These are phyloP conservation scores for Samsoniella hepiali DNA, from an alignment of 2,329 filamentous ascomycete genomes.

Conservation along the genomic window DNA sequence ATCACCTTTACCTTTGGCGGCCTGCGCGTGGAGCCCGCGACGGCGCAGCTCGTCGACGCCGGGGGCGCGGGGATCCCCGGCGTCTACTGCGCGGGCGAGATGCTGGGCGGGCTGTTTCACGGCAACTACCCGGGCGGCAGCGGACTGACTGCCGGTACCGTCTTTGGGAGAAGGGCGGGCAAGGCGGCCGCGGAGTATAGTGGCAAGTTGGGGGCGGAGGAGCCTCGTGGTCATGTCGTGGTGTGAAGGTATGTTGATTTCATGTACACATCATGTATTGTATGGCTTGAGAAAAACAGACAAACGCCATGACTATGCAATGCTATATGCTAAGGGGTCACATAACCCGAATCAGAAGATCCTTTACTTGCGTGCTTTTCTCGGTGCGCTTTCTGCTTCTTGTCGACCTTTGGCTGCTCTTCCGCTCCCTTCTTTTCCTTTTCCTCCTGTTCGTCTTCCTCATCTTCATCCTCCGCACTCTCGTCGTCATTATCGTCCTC, in stretches of 20 bases:
- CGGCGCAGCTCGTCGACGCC: constrained; percentile 48
- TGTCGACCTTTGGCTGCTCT: not conserved
- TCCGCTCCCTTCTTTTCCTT: constrained; percentile 24
- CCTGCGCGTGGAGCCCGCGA: constrained; percentile 52
- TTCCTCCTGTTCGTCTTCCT: constrained; percentile 31
- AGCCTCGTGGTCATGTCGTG: too few species aligned
- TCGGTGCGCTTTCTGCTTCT: constrained; percentile 19
- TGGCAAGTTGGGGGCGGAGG: not conserved
- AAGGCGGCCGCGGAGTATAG: constrained; percentile 29
- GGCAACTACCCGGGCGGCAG: constrained; percentile 62
- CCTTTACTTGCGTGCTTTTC: constrained; percentile 1
- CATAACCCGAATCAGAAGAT: constrained; percentile 12
- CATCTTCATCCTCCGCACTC: constrained; percentile 3
- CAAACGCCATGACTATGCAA: constrained; percentile 6
- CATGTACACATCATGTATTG: not conserved
- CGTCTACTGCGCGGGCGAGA: constrained; percentile 61
- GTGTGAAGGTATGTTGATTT: too few species aligned
- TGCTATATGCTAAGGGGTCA: not conserved
- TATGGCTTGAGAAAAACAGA: not conserved
- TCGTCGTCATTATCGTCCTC: constrained; percentile 22
- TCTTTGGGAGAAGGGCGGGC: constrained; percentile 46
- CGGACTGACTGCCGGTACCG: constrained; percentile 57
- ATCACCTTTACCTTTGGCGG: constrained; percentile 69
- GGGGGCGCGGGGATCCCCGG: constrained; percentile 48
- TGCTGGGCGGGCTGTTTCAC: constrained; percentile 63